Evolutionary conservation across 176 grass and related monocot genomes (phyloP).

Genomic region (Tillandsia fasciculata): DNA sequence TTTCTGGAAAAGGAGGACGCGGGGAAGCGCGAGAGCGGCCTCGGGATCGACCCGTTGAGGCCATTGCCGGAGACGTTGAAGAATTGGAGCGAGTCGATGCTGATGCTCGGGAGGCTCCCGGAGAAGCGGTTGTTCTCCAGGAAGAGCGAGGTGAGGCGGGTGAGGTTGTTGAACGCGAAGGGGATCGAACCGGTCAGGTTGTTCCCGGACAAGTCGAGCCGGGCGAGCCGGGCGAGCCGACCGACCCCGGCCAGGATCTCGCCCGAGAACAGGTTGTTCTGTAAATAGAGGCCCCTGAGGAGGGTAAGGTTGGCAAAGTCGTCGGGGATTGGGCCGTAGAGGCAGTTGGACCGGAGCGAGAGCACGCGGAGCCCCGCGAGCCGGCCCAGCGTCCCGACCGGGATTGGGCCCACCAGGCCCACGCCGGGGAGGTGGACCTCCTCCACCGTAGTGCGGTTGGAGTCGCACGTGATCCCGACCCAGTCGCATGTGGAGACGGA

Average conservation of each 20-base stretch:
- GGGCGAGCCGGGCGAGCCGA: conserved; percentile 29
- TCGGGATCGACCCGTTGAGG: conserved; percentile 67
- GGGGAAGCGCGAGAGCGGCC: conserved; percentile 36
- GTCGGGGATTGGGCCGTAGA: conserved; percentile 39
- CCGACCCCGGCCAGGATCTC: conserved; percentile 18
- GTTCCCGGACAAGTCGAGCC: conserved; percentile 56
- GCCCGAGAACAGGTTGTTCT: conserved; percentile 47
- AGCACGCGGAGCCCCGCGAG: conserved; percentile 33
- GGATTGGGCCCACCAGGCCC: conserved; percentile 47
- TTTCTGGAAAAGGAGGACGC: conserved; percentile 45
- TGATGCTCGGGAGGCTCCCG: conserved; percentile 51
- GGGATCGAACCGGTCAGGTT: conserved; percentile 44
- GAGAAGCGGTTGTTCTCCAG: conserved; percentile 52
- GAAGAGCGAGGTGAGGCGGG: conserved; percentile 13
- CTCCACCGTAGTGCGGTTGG: conserved; percentile 27
- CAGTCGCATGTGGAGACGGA: conserved; percentile 43
- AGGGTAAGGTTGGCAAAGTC: conserved; percentile 35
- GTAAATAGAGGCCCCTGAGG: conserved; percentile 47
- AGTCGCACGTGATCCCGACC: conserved; percentile 57
- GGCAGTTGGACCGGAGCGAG: conserved; percentile 72
- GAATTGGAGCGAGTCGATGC: conserved; percentile 20
- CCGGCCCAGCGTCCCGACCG: conserved; percentile 19
- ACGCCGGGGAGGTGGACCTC: conserved; percentile 50
- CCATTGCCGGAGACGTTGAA: conserved; percentile 74
- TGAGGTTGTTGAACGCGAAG: conserved; percentile 21